Base-by-base conservation (phyloP, 2,329 filamentous ascomycete species). In the Thielaviopsis populi region DNA sequence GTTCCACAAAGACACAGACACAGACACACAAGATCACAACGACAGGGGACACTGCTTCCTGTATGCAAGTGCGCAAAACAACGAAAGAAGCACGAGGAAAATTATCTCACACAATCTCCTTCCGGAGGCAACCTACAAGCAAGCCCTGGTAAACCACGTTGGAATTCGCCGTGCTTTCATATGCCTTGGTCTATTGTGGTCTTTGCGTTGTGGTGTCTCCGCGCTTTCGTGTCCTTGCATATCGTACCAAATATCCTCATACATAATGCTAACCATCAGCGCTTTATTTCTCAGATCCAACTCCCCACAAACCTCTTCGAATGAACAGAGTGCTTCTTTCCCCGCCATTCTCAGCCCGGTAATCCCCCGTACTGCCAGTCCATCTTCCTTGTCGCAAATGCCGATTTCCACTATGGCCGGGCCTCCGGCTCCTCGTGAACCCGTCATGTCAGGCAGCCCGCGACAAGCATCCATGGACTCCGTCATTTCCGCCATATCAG, bases 391-490 rank as follows among this genome's bases (percentile, higher is more conserved):
- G 33, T 54, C 61, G 19, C 58, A 61, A 13, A 66, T 66, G 64
- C 62, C 64, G 19, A 27, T 62, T 37, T 63, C 64, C 30, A 62
- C 64, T 27, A 59, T 63, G 22, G 48, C 48, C 19, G 58, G 61
- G n/a, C 63, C 61, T 8, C 64, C 56, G 27, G 46, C 64, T 17
- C 70, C 74, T 50, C 72, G 74, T 50, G 76, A 74, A 69, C 73
- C 72, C 67, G 76, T 76, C 65, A 70, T 73, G 63, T 69, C 70
- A 50, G 75, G 74, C 66, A 74, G 71, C 46, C 67, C 75, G 22
- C 83, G 91, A 70, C 95, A 88, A 64, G 88, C 88, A 2, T 96
- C 92, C 11, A 92, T 96, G 70, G 92, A 97, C 73, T 96, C 91
- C 11, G 88, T 89, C n/a, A 87, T 95, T 58, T 96, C 92, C 1